Base-by-base conservation (phyloP, 2,329 filamentous ascomycete genomes). In the Biscogniauxia marginata region DNA sequence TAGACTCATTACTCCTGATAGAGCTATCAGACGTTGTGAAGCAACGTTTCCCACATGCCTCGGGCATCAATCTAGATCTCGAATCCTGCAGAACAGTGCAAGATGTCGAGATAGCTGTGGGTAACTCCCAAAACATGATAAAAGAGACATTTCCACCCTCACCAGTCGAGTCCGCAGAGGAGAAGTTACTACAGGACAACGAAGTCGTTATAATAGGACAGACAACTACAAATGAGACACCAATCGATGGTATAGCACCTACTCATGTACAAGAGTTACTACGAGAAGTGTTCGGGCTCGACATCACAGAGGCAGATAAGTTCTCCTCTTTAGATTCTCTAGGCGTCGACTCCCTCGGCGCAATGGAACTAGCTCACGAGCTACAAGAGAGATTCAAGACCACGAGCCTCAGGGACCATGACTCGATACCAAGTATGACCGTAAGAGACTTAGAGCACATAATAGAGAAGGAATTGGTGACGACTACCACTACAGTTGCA, bases 321-420 rank as follows among this genome's bases (percentile, higher is more conserved):
- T 46, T 52, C 16, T 50, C 51, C 9, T 34, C 47, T 2, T 44
- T 69, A 6, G 58, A 44, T 5, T 52, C 57, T 8, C 56, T 67
- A 1, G 67, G 67, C 6, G 62, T 69, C 4, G 67, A 69, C 53
- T 69, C 67, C 0, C 58, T 69, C 1, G 52, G 67, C 24, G 62
- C 63, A 1, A 68, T 68, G 34, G 66, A 69, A 53, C 56, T 68
- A 3, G 46, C 25, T 3, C 47, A 61, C 5, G 64, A 62, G 25
- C 44, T 68, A 0, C 51, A 45, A 21, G 56, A 64, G 20, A 56
- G 58, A 13, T 65, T 68, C 22, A 64, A 63, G 13, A 49, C 69
- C 18, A 52, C 63, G 13, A 56, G 66, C 21, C 55, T 63, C 23
- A 53, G 56, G 2, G 50, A 39, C 47, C 45, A 59, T 3, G 23